Base-by-base conservation (phyloP, 257 asterid genomes). In the Salvia hispanica region DNA sequence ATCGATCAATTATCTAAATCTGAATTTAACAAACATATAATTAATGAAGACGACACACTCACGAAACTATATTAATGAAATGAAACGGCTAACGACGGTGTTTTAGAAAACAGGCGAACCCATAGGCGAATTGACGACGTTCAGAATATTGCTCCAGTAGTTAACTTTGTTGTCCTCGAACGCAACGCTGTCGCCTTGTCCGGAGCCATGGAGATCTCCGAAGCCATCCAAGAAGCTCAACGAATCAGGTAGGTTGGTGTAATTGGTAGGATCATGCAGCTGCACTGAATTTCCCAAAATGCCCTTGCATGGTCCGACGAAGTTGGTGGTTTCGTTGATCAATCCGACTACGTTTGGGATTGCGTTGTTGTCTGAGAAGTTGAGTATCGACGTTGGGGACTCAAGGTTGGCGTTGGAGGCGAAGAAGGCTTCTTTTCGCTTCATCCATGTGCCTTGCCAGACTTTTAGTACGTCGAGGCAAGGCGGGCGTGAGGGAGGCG, bases 391-490 rank as follows among this genome's bases (percentile, higher is more conserved):
- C 0, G 77, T 71, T 0, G 77, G 75, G 5, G 85, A 77, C 64
- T 74, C 77, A 12, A 62, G 79, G 69, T 4, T 59, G 8, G 25
- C 54, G 15, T 37, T 45, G 50, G 77, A 9, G 64, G 62, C 50
- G 58, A 71, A 66, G 31, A 63, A 39, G 1, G 51, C 9, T 34
- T 66, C 83, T 13, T 80, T 72, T 51, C 64, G 69, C 51, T 44
- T 70, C 2, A 62, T 34, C 81, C 79, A 76, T 8, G 81, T 72
- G 3, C 74, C 85, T 48, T 67, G 87, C 84, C 85, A 84, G 15
- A 78, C 86, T 64, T 75, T 76, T 0, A 84, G 81, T 34, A 84
- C 75, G 76, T 84, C 89, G 34, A 84, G 73, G n/a, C 85, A 84
- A 2, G 76, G 82, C 0, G 77, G 83, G 3, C 75, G 58, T 0